phyloP scores from a whole-genome alignment of 768 basidiomycete species.

The Royoungia palumana region DNA sequence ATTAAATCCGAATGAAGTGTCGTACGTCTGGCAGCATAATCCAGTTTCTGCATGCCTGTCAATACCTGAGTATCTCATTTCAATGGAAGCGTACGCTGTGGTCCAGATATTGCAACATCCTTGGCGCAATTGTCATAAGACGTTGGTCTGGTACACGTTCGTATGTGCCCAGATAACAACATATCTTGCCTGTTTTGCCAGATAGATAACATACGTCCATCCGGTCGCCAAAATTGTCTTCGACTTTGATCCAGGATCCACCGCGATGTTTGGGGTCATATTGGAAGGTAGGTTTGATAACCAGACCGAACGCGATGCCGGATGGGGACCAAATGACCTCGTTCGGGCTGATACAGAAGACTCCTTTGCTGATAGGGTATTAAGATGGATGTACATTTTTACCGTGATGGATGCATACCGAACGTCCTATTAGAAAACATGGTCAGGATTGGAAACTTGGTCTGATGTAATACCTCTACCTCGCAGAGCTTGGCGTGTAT shows the following conservation, averaged over 20 bases:
- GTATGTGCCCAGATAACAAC: slow-evolving; percentile 27
- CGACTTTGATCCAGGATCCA: slow-evolving; percentile 17
- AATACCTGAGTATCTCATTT: background rate
- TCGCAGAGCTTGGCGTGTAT: slow-evolving; percentile 2
- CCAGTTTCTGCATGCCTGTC: slow-evolving; percentile 17
- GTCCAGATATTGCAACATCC: slow-evolving; percentile 10
- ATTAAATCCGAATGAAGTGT: slow-evolving; percentile 21
- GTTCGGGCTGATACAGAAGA: slow-evolving; percentile 7
- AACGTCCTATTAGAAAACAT: slow-evolving; percentile 5
- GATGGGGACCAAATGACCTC: slow-evolving; percentile 23
- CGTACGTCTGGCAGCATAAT: slow-evolving; percentile 14
- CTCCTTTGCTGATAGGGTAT: slow-evolving; percentile 7
- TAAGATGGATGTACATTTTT: background rate
- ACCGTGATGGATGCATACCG: slow-evolving; percentile 8
- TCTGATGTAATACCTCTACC: slow-evolving; percentile 10
- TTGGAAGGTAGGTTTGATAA: slow-evolving; percentile 24
- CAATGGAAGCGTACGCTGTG: slow-evolving; percentile 4
- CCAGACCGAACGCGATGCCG: slow-evolving; percentile 24
- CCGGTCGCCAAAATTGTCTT: slow-evolving; percentile 10
- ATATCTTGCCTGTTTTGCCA: background rate
- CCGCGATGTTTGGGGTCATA: slow-evolving; percentile 22
- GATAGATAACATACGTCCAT: slow-evolving; percentile 20
- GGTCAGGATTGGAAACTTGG: background rate
- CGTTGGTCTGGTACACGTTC: slow-evolving; percentile 15
- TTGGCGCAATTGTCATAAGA: slow-evolving; percentile 12